A percentile compares a stretch with the other conserved stretches of the same genome.
phyloP scores from a whole-genome alignment of 2,329 filamentous ascomycete genomes.

The Elsinoe batatas region DNA sequence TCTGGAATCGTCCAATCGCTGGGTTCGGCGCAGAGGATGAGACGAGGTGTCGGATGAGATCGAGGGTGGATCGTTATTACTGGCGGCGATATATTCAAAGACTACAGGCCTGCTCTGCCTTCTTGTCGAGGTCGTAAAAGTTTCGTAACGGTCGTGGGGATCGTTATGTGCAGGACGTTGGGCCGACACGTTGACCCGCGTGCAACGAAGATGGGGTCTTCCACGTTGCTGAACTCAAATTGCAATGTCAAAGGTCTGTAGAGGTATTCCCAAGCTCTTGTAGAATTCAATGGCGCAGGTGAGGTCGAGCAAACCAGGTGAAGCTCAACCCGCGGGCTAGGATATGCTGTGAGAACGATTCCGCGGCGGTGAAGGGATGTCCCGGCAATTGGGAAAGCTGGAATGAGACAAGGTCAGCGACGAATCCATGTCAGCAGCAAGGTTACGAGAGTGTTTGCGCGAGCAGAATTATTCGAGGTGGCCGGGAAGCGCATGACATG shows the following conservation, averaged over 20 bases:
- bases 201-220: conserved; percentile 4
- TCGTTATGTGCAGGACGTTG: conserved; percentile 30
- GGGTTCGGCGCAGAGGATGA: conserved; percentile 45
- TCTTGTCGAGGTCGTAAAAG: conserved; percentile 32
- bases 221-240: conserved; percentile 1
- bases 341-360: not conserved
- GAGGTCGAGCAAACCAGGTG: not conserved
- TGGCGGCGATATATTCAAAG: conserved; percentile 18
- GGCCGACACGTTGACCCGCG: conserved; percentile 11
- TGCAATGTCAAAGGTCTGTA: not conserved
- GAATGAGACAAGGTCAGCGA: conserved; percentile 6
- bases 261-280: conserved; percentile 11
- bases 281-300: not conserved
- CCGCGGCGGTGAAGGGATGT: not conserved
- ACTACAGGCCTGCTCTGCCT: conserved; percentile 40
- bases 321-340: conserved; percentile 1
- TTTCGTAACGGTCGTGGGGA: conserved; percentile 44
- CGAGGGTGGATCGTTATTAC: conserved; percentile 37
- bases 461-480: conserved; percentile 8
- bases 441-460: not conserved
- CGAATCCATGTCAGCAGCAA: not conserved
- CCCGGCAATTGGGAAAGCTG: not conserved
- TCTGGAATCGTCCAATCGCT: conserved; percentile 39
- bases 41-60: conserved; percentile 42
- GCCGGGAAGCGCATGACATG: conserved; percentile 8